Conservation (phyloP, 352 stramenopile genomes). For the Paralagenidium karlingii region DNA sequence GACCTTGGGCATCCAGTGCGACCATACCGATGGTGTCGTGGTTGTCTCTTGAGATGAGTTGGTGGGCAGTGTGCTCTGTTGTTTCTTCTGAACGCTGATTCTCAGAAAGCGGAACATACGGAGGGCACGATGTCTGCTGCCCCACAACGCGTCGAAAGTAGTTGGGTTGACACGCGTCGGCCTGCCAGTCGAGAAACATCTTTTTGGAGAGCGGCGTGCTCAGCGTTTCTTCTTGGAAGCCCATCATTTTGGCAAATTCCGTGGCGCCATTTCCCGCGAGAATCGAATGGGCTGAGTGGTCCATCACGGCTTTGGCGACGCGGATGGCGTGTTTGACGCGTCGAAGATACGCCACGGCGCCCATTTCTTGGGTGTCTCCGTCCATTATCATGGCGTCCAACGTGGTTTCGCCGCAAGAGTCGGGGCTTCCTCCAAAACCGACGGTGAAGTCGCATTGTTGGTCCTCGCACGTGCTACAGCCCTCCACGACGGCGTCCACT, state of each 20-base stretch:
- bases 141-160: slow-evolving; percentile 74
- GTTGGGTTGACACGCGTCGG: slow-evolving; percentile 77
- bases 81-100: slow-evolving; percentile 2
- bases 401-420: slow-evolving; percentile 78
- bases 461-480: slow-evolving; percentile 69
- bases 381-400: slow-evolving; percentile 89
- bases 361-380: slow-evolving; percentile 71
- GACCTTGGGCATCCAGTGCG: slow-evolving; percentile 29
- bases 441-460: slow-evolving; percentile 85
- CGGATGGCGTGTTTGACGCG: slow-evolving; percentile 73
- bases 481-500: slow-evolving; percentile 49
- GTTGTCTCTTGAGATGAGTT: slow-evolving; percentile 42
- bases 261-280: slow-evolving; percentile 77
- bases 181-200: slow-evolving; percentile 40
- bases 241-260: slow-evolving; percentile 85
- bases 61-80: slow-evolving; percentile 4
- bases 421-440: slow-evolving; percentile 79
- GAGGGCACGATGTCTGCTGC: slow-evolving; percentile 62
- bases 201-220: slow-evolving; percentile 41
- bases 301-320: slow-evolving; percentile 76
- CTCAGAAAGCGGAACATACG: slow-evolving; percentile 39
- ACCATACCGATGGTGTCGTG: slow-evolving; percentile 90
- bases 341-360: slow-evolving; percentile 67
- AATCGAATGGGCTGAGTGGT: slow-evolving; percentile 82
- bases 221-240: slow-evolving; percentile 64